These are phyloP conservation scores for Trifolium fragiferum DNA, from an alignment of 306 rosid species.

Conservation along the genomic window DNA sequence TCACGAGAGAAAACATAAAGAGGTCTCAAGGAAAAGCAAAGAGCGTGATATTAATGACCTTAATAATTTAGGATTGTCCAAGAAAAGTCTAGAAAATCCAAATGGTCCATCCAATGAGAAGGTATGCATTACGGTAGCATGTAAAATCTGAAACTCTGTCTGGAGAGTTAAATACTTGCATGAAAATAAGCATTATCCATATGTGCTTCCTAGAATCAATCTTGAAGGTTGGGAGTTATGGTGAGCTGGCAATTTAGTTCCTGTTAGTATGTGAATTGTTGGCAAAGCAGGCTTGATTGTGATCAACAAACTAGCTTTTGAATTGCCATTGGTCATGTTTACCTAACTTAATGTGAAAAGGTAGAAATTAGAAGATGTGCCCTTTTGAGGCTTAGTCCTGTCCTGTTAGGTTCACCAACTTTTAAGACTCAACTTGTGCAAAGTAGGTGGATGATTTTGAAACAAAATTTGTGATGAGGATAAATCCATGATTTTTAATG, in stretches of 20 bases:
- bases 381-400: constrained; percentile 10
- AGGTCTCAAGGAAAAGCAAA: constrained; percentile 74
- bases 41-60: constrained; percentile 67
- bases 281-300: constrained; percentile 14
- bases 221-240: constrained; percentile 31
- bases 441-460: constrained; percentile 27
- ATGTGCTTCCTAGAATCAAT: constrained; percentile 40
- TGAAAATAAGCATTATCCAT: constrained; percentile 36
- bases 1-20: constrained; percentile 75
- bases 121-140: constrained; percentile 68
- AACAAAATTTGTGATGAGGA: constrained; percentile 16
- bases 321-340: constrained; percentile 33
- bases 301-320: constrained; percentile 23
- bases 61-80: constrained; percentile 58
- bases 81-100: constrained; percentile 75
- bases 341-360: constrained; percentile 20
- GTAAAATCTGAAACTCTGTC: constrained; percentile 36
- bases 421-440: constrained; percentile 21
- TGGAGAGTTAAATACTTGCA: constrained; percentile 34
- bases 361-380: constrained; percentile 23
- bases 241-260: constrained; percentile 32
- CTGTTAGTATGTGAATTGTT: constrained; percentile 33
- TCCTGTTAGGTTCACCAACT: constrained; percentile 20
- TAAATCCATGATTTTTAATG: constrained; percentile 32
- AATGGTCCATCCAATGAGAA: constrained; percentile 70